Evolutionary conservation across 257 asterid species (phyloP), one percentile per base, ranked within the genome.

Genomic region (Solanum megistacrolobum): DNA sequence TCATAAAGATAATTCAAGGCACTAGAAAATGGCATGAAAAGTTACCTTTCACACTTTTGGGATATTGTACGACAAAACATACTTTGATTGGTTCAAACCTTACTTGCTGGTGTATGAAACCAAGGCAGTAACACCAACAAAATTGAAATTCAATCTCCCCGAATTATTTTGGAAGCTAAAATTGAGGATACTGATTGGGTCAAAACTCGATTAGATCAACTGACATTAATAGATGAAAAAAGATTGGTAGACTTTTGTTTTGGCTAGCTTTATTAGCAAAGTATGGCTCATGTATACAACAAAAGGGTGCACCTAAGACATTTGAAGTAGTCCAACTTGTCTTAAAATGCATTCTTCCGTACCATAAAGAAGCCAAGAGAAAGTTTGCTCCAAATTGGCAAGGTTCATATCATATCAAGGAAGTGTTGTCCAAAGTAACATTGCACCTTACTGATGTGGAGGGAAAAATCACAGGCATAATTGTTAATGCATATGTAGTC

Each of bases 211-310:
- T 71, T 72, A 2, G 7, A 72, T 11, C 0, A 2, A 0, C 13
- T 72, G n/a, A 8, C 7, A 4, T 3, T 32, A 7, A 16, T 72
- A 16, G 79, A 31, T 72, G 13, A 32, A 71, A 71, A 32, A 32
- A 3, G 6, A 3, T 31, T 8, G 13, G 7, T 1, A 0, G 7
- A 1, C 1, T 0, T 72, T 0, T 72, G 25, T 3, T 72, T 16
- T 31, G 0, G 7, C 14, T 23, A 16, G 6, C 7, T 72, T 7
- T 32, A 72, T 38, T 13, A 16, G 3, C 41, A 72, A 72, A 16
- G 36, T 5, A 68, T 68, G 35, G 0, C 21, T 25, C 5, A 1
- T 25, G 35, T 32, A 25, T 68, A 68, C 13, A 16, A 72, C 6
- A 32, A 32, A 16, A 72, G 9, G 12, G 3, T 72, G 7, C 3